Conservation (phyloP, 345 rosid species). For the Salix caprea region DNA sequence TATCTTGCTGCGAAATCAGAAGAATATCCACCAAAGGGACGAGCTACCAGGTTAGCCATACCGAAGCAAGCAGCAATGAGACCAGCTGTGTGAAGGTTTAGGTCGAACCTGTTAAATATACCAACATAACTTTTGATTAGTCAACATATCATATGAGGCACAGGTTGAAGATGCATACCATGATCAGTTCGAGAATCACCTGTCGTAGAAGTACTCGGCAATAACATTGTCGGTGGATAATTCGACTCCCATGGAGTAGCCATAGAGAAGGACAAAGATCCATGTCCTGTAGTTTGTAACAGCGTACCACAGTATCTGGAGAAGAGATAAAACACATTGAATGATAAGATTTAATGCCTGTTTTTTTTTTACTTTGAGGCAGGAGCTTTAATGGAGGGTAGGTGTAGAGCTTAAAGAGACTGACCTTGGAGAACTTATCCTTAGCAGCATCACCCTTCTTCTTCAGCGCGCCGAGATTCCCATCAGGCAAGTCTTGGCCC, state of each 20-base stretch:
- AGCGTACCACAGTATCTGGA: constrained; percentile 79
- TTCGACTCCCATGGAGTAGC: constrained; percentile 89
- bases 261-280: constrained; percentile 81
- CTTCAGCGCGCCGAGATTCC: constrained; percentile 60
- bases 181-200: constrained; percentile 22
- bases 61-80: constrained; percentile 75
- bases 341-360: neutral
- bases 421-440: constrained; percentile 75
- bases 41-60: constrained; percentile 74
- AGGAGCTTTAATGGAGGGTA: no score
- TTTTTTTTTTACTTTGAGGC: no score
- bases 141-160: neutral
- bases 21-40: constrained; percentile 70
- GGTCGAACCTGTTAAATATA: constrained; percentile 44
- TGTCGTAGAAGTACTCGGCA: constrained; percentile 78
- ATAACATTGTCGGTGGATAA: constrained; percentile 71
- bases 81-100: constrained; percentile 72
- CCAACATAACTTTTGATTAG: neutral
- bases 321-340: no score
- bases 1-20: constrained; percentile 53
- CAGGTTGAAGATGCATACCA: neutral
- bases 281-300: constrained; percentile 83
- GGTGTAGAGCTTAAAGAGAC: neutral
- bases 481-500: constrained; percentile 93
- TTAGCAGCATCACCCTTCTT: constrained; percentile 69